phyloP scores from a whole-genome alignment of 2,329 filamentous ascomycete genomes.

The Aspergillus sp. region DNA sequence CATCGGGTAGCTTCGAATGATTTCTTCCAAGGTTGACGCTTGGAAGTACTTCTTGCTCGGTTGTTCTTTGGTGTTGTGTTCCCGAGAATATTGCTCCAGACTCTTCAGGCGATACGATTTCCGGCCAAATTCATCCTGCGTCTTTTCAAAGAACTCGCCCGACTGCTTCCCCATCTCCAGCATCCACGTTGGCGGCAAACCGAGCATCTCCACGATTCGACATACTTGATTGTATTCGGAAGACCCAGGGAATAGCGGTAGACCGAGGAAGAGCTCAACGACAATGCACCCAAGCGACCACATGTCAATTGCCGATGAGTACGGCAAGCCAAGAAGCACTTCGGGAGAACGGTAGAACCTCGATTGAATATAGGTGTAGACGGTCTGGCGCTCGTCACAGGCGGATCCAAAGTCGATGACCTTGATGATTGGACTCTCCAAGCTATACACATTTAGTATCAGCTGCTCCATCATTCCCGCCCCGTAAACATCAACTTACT shows the following conservation, averaged over 20 bases:
- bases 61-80: slow-evolving; percentile 94
- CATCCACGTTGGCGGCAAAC: slow-evolving; percentile 97
- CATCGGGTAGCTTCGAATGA: slow-evolving; percentile 97
- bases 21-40: slow-evolving; percentile 85
- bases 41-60: slow-evolving; percentile 99
- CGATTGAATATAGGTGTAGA: slow-evolving; percentile 98
- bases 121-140: slow-evolving; percentile 81
- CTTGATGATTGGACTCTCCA: slow-evolving; percentile 98
- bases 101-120: slow-evolving; percentile 87
- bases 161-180: slow-evolving; percentile 97
- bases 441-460: slow-evolving; percentile 36
- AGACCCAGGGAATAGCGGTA: slow-evolving; percentile 90
- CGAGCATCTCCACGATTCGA: slow-evolving; percentile 95
- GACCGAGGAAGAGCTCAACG: slow-evolving; percentile 88
- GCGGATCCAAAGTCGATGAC: slow-evolving; percentile 99
- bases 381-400: slow-evolving; percentile 94
- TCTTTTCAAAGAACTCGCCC: slow-evolving; percentile 93
- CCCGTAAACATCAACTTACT: slow-evolving; percentile 43
- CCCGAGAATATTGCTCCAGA: slow-evolving; percentile 95
- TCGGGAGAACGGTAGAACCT: slow-evolving; percentile 96
- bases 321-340: slow-evolving; percentile 82
- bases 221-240: slow-evolving; percentile 99
- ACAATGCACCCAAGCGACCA: slow-evolving; percentile 99
- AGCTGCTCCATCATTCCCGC: slow-evolving; percentile 1
- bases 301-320: slow-evolving; percentile 98